phyloP scores from a whole-genome alignment of 1,139 yeast species.

The Yamadazyma conglobata region DNA sequence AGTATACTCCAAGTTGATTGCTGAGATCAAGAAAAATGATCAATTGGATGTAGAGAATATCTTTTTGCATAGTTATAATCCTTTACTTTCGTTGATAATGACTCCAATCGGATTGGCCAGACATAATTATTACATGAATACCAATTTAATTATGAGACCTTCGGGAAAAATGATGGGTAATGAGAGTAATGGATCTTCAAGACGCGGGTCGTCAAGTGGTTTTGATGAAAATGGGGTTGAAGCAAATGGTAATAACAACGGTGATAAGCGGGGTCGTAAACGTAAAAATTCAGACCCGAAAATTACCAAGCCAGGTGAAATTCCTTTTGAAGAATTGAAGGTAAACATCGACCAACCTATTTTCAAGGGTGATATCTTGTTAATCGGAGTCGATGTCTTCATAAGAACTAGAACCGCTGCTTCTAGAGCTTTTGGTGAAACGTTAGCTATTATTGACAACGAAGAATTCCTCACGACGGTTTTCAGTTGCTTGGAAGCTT shows the following conservation, averaged over 20 bases:
- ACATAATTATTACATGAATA: slow-evolving; percentile 81
- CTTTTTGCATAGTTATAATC: slow-evolving; percentile 52
- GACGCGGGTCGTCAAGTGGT: slow-evolving; percentile 16
- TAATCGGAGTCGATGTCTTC: slow-evolving; percentile 75
- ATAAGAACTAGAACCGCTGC: slow-evolving; percentile 75
- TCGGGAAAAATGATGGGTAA: slow-evolving; percentile 57
- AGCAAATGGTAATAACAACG: slow-evolving; percentile 8
- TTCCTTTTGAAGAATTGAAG: slow-evolving; percentile 56
- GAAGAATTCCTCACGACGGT: slow-evolving; percentile 33
- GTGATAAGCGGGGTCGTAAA: slow-evolving; percentile 30
- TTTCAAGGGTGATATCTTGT: slow-evolving; percentile 83
- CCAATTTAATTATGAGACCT: slow-evolving; percentile 70
- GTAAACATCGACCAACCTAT: slow-evolving; percentile 93
- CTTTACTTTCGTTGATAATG: slow-evolving; percentile 69
- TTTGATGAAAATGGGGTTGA: slow-evolving; percentile 14
- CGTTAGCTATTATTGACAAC: slow-evolving; percentile 54
- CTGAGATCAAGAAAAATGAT: slow-evolving; percentile 35
- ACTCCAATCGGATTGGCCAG: slow-evolving; percentile 96
- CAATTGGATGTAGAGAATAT: slow-evolving; percentile 43
- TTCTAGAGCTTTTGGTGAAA: slow-evolving; percentile 71
- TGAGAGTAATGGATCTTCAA: slow-evolving; percentile 14
- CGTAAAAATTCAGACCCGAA: slow-evolving; percentile 28
- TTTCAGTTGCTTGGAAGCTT: slow-evolving; percentile 35
- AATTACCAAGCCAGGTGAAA: slow-evolving; percentile 26
- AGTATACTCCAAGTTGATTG: slow-evolving; percentile 58